phyloP scores from a whole-genome alignment of 2,329 filamentous ascomycete genomes.

The Scedosporium apiospermum region DNA sequence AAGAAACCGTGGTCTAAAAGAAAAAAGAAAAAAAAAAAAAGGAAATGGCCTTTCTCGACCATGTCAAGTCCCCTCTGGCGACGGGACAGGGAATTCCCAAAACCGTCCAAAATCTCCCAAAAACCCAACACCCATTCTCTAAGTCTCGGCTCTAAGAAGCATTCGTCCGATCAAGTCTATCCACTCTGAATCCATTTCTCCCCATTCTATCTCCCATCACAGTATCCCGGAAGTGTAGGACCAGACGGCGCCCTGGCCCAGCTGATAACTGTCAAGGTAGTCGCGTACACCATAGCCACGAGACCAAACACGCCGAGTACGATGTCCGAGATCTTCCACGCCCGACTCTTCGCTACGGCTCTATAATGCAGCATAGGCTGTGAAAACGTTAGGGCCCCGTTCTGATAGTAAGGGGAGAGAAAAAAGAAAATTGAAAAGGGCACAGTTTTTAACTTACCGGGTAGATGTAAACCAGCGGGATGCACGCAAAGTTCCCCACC shows the following conservation, averaged over 20 bases:
- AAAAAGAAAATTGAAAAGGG: background rate
- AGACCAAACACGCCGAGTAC: conserved; percentile 72
- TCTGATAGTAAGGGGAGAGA: background rate
- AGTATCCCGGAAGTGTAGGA: conserved; percentile 42
- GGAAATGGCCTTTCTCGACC: background rate
- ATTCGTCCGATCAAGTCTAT: background rate
- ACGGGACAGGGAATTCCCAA: background rate
- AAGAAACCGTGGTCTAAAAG: background rate
- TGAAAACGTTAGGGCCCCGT: conserved; percentile 3
- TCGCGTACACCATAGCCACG: conserved; percentile 87
- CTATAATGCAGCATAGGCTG: conserved; percentile 85
- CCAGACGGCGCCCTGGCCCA: conserved; percentile 57
- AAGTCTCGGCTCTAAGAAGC: background rate
- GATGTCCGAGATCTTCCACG: conserved; percentile 65
- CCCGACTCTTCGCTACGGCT: conserved; percentile 60
- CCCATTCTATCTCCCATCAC: conserved; percentile 27
- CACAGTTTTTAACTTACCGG: conserved; percentile 54
- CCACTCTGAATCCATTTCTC: too few relatives aligned
- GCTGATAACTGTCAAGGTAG: conserved; percentile 72
- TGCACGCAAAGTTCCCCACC: conserved; percentile 95
- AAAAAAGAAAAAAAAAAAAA: background rate
- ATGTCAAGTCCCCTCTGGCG: background rate
- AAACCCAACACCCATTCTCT: background rate
- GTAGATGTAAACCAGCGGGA: conserved; percentile 94
- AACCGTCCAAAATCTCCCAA: too few relatives aligned